Evolutionary conservation across 2,329 filamentous ascomycete genomes (phyloP).

Genomic region (Coniosporium tulheliwenetii): DNA sequence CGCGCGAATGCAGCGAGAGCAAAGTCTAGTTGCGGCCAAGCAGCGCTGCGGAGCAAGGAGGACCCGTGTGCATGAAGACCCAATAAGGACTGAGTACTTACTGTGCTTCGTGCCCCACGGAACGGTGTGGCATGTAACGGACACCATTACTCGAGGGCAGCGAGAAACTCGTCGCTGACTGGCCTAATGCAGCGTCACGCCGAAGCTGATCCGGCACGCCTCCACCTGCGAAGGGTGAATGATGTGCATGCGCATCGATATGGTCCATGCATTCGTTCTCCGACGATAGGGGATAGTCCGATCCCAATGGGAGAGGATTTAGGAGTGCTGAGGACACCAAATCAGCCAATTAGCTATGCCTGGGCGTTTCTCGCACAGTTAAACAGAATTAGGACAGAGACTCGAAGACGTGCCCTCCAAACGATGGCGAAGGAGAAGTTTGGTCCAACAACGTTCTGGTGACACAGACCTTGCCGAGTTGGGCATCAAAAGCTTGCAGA

Average conservation of each 20-base stretch:
- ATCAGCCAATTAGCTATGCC: constrained; percentile 23
- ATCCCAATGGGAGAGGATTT: constrained; percentile 24
- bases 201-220: constrained; percentile 31
- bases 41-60: constrained; percentile 5
- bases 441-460: too few relatives aligned
- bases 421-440: too few relatives aligned
- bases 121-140: constrained; percentile 36
- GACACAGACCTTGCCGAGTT: too few relatives aligned
- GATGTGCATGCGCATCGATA: constrained; percentile 28
- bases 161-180: constrained; percentile 27
- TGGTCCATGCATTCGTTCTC: constrained; percentile 30
- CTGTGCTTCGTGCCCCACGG: constrained; percentile 35
- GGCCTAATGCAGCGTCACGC: constrained; percentile 32
- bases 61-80: constrained; percentile 4
- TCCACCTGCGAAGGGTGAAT: constrained; percentile 23
- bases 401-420: too few relatives aligned
- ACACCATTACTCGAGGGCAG: constrained; percentile 31
- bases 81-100: constrained; percentile 33
- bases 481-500: too few relatives aligned
- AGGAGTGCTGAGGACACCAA: constrained; percentile 24
- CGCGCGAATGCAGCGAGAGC: constrained; percentile 1
- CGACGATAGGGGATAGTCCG: constrained; percentile 26
- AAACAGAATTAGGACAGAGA: too few relatives aligned
- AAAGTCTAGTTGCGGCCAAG: constrained; percentile 9
- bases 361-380: constrained; percentile 11